These are phyloP conservation scores for Uronychia setigera DNA, from an alignment of 73 alveolate species.

Conservation along the genomic window DNA sequence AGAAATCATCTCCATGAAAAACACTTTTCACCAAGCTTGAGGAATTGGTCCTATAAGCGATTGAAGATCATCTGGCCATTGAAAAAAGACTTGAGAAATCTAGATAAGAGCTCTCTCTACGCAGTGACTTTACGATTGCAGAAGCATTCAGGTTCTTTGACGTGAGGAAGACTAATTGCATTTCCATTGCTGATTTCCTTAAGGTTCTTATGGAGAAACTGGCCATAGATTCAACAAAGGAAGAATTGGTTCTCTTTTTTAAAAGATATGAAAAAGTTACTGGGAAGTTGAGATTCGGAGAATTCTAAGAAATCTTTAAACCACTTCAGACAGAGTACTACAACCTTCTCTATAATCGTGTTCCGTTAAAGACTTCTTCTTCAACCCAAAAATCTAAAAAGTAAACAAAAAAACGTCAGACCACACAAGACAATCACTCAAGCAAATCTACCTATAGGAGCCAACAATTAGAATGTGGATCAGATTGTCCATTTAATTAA, in stretches of 20 bases:
- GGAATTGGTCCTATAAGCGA: background rate
- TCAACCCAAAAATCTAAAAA: background rate
- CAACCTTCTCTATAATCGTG: background rate
- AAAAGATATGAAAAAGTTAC: background rate
- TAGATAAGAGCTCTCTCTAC: background rate
- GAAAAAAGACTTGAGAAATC: background rate
- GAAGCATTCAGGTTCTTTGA: background rate
- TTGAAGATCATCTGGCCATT: background rate
- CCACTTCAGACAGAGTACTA: background rate
- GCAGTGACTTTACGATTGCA: background rate
- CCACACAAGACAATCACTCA: background rate
- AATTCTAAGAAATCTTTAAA: background rate
- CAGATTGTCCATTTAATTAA: background rate
- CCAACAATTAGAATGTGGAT: background rate
- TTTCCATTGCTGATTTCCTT: background rate
- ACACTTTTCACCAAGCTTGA: background rate
- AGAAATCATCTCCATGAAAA: background rate
- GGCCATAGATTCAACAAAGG: background rate
- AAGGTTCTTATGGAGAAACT: background rate
- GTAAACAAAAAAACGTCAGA: no score
- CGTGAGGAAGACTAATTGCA: background rate
- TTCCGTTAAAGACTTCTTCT: background rate
- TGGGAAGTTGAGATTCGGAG: background rate
- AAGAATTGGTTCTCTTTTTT: background rate
- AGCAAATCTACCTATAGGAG: background rate